Base-by-base conservation (phyloP, 2,329 filamentous ascomycete species). In the Aspergillus unguis region DNA sequence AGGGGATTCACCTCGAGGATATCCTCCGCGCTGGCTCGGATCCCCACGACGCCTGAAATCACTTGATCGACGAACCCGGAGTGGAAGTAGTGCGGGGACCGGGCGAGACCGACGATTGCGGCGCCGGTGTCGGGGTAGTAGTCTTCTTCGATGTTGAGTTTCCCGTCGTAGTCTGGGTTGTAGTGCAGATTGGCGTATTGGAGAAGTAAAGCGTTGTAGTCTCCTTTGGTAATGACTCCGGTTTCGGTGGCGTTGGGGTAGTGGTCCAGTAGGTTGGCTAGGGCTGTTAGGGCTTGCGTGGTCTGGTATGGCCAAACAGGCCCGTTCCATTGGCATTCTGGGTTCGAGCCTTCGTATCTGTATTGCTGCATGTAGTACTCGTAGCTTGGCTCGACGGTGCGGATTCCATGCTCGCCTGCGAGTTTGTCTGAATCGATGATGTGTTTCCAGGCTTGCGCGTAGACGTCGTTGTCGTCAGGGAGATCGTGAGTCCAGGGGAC, bases 281-380 rank as follows among this genome's bases (percentile, higher is more conserved):
- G 69, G 0, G 64, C 74, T 0, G 68, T 64, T 0, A 76, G 63
- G 1, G 68, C 66, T 41, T 76, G 73, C 0, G 73, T 76, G 0
- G 66, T 73, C 53, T 76, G 74, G 52, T 71, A 77, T 0, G 74
- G 73, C 74, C 74, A 77, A 0, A 71, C 65, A 0, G 74, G 72
- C 1, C 74, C 74, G 37, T 76, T 76, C 74, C 74, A 76, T 44
- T 76, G 74, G 47, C 74, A 77, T 46, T 76, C 74, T 3, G 48
- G 54, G 2, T 66, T 56, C 1, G 57, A 61, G 7, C 65, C 65
- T 38, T 71, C 66, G 50, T 76, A 76, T 25, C 59, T 56, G 36
- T 60, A 62, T 38, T 60, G 58, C 1, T 28, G 48, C 74, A 77
- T 76, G 61, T 74, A 77, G 54, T 75, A 75, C 54, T 76, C 57